Evolutionary conservation across 495 filamentous ascomycete genomes (phyloP).

Genomic region (Penicillium atrosanguineum): DNA sequence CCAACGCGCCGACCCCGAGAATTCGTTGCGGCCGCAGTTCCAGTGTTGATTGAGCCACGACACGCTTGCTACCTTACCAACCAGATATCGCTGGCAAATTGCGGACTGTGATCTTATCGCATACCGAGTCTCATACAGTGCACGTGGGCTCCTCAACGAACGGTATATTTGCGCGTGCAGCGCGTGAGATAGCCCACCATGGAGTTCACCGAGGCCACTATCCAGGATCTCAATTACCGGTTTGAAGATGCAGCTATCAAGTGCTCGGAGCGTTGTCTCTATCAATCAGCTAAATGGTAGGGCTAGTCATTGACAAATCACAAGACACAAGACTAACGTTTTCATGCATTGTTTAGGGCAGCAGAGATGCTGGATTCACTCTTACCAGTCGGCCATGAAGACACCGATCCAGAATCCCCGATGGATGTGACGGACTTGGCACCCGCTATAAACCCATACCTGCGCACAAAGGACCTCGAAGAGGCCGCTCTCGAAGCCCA

Average conservation of each 20-base stretch:
- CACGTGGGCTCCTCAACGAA: not conserved
- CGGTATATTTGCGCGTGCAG: not conserved
- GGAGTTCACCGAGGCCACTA: conserved; percentile 41
- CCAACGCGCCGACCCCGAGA: conserved; percentile 12
- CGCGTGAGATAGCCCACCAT: conserved; percentile 20
- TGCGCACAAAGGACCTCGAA: conserved; percentile 50
- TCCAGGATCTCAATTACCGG: conserved; percentile 54
- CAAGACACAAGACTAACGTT: not conserved
- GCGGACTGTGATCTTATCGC: not conserved
- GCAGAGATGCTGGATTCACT: conserved; percentile 91
- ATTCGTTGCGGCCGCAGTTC: not conserved
- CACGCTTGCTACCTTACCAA: not conserved
- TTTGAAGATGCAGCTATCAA: conserved; percentile 83
- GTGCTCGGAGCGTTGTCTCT: conserved; percentile 92
- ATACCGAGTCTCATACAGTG: not conserved
- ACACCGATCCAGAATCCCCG: conserved; percentile 57
- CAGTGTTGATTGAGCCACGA: not conserved
- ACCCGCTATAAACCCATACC: conserved; percentile 41
- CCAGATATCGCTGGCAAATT: not conserved
- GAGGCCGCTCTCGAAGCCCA: conserved; percentile 77
- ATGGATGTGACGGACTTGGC: conserved; percentile 49
- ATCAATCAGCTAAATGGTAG: conserved; percentile 97
- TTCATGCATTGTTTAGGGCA: conserved; percentile 58
- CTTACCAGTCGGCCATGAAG: conserved; percentile 44
- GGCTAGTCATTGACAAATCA: not conserved